Evolutionary conservation across 2,329 filamentous ascomycete genomes (phyloP), one percentile per base, ranked within the genome.

Genomic region (Ceratocystis ficicola): DNA sequence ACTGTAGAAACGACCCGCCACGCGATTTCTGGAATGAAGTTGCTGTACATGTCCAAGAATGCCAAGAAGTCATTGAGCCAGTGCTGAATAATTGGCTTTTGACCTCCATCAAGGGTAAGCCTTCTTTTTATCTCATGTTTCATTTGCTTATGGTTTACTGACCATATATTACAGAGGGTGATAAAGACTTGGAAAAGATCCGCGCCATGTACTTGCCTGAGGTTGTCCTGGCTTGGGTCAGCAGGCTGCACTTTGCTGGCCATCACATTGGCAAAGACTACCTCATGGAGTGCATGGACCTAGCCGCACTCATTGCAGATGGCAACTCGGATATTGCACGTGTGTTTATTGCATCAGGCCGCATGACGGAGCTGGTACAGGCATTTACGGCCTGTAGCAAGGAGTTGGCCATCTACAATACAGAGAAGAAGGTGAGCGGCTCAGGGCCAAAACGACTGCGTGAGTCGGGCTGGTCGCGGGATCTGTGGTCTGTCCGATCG

Each of bases 181-280:
- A 83, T 67, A 73, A 78, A 17, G 84, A 89, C 65, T 81, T 90
- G 61, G 76, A 76, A 61, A 76, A 80, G 28, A 83, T 97, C 63
- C 85, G 91, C 69, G 82, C 85, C 65, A 83, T 84, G 0, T 97
- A 95, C 74, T 80, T 99, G 2, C 92, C 94, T 1, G 91, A 96
- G 73, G 83, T 89, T 20, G 79, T 96, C 52, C 81, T 99, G 62
- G 89, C 88, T 2, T 96, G 94, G 73, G 84, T 94, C 72, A 86
- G 83, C 71, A 86, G 88, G 1, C 78, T 97, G 62, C 88, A 95
- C 73, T 88, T 88, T 72, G 87, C 88, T 0, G 90, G 90, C 2
- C 86, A 85, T 60, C 81, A 84, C 62, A 78, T 95, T 55, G 87
- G 85, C 59, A 85, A 90, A 55, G 89, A 93, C 67, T 83, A 87